phyloP scores from a whole-genome alignment of 176 grass and related monocot genomes.

The Saccharum spontaneum region DNA sequence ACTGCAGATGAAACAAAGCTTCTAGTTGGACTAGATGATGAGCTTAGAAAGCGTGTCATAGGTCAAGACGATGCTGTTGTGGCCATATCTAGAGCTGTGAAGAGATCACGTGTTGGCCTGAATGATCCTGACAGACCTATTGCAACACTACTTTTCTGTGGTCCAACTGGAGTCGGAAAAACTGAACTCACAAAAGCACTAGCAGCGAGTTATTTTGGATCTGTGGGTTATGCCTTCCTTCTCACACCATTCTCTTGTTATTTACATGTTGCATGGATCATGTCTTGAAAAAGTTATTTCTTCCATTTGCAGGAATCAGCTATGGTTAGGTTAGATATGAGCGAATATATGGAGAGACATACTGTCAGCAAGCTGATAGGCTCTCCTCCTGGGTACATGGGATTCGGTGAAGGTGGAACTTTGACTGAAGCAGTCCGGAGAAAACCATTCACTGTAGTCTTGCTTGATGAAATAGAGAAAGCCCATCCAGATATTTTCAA shows the following conservation, averaged over 20 bases:
- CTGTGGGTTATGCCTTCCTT: conserved; percentile 58
- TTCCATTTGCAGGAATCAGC: conserved; percentile 64
- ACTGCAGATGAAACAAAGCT: conserved; percentile 82
- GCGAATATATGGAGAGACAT: conserved; percentile 97
- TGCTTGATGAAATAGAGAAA: conserved; percentile 99
- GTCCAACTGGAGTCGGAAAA: conserved; percentile 97
- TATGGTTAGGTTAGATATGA: conserved; percentile 97
- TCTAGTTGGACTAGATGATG: conserved; percentile 76
- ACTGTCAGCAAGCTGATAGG: conserved; percentile 93
- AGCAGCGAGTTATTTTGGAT: conserved; percentile 88
- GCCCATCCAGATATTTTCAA: conserved; percentile 99
- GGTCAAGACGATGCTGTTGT: conserved; percentile 91
- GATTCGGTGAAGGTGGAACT: conserved; percentile 87
- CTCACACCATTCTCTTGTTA: conserved; percentile 3
- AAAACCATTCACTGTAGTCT: conserved; percentile 83
- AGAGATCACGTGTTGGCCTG: conserved; percentile 81
- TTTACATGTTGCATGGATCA: conserved; percentile 24
- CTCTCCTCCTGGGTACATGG: conserved; percentile 95
- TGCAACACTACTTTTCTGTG: conserved; percentile 86
- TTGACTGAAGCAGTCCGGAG: conserved; percentile 92
- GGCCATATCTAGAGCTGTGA: conserved; percentile 84
- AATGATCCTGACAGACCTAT: conserved; percentile 90
- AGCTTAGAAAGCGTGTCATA: conserved; percentile 85
- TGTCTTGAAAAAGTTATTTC: conserved; percentile 23
- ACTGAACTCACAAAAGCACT: conserved; percentile 89